These are phyloP conservation scores for Dipteronia sinensis DNA, from an alignment of 345 rosid species.

Conservation along the genomic window DNA sequence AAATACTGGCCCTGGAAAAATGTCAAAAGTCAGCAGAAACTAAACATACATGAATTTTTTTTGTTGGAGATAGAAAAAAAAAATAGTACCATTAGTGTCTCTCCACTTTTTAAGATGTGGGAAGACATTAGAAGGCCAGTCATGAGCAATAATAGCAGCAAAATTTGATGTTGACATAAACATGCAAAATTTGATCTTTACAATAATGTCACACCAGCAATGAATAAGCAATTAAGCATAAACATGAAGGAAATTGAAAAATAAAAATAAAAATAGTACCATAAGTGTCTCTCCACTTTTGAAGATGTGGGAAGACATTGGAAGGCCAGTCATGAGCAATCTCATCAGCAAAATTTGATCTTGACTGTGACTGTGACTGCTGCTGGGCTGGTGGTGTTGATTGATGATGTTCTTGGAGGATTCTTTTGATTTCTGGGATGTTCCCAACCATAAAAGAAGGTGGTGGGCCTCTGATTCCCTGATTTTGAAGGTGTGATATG, in stretches of 20 bases:
- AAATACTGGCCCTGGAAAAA: slow-evolving; percentile 40
- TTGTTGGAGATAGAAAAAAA: too few relatives aligned
- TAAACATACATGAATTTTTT: not conserved
- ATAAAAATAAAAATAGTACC: slow-evolving; percentile 20
- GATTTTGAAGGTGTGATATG: slow-evolving; percentile 35
- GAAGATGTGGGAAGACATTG: slow-evolving; percentile 27
- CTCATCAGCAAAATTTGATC: too few relatives aligned
- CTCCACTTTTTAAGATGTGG: slow-evolving; percentile 35
- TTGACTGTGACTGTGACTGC: too few relatives aligned
- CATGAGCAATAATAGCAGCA: slow-evolving; percentile 22
- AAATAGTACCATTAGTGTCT: slow-evolving; percentile 33
- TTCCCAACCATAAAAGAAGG: slow-evolving; percentile 45
- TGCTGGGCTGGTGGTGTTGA: not conserved
- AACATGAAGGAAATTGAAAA: not conserved
- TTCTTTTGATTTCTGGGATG: slow-evolving; percentile 37
- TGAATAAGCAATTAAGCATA: too few relatives aligned
- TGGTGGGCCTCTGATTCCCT: slow-evolving; percentile 46
- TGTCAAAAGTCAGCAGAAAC: not conserved
- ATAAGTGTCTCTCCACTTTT: slow-evolving; percentile 37
- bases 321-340: slow-evolving; percentile 45
- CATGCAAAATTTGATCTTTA: too few relatives aligned
- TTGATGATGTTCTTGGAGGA: slow-evolving; percentile 7
- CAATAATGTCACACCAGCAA: too few relatives aligned
- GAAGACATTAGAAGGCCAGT: slow-evolving; percentile 41
- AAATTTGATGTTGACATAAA: too few relatives aligned